These are phyloP conservation scores for Zygosaccharomyces kombuchaensis DNA, from an alignment of 805 yeast genomes.

Conservation along the genomic window DNA sequence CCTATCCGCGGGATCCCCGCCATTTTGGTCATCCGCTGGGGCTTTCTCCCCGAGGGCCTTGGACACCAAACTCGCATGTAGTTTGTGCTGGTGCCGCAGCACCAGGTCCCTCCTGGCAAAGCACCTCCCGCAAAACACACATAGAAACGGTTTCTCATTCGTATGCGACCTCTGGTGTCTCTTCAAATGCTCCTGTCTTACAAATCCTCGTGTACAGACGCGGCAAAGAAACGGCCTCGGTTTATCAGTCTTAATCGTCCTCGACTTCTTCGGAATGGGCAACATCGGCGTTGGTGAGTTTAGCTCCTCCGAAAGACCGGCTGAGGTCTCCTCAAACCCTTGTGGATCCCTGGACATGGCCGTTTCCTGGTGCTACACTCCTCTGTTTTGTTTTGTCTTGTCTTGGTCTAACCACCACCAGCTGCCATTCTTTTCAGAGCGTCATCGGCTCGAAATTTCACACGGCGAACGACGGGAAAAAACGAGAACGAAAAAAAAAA, in stretches of 20 bases:
- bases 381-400: neutral
- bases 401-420: neutral
- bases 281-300: conserved; percentile 29
- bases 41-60: conserved; percentile 10
- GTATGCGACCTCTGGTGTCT: conserved; percentile 94
- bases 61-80: conserved; percentile 57
- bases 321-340: neutral
- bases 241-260: conserved; percentile 80
- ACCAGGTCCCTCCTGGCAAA: conserved; percentile 89
- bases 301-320: neutral
- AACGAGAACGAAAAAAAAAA: neutral
- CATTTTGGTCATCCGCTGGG: conserved; percentile 8
- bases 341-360: neutral
- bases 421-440: neutral
- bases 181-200: conserved; percentile 87
- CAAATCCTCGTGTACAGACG: conserved; percentile 92
- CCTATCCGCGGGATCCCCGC: conserved; percentile 24
- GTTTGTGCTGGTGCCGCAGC: conserved; percentile 89
- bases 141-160: conserved; percentile 91
- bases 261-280: conserved; percentile 84
- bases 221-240: conserved; percentile 91
- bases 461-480: neutral
- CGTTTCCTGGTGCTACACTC: neutral
- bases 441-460: conserved; percentile 1
- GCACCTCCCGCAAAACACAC: conserved; percentile 94